Base-by-base conservation (phyloP, 106 monocot genomes). In the Posidonia australis region DNA sequence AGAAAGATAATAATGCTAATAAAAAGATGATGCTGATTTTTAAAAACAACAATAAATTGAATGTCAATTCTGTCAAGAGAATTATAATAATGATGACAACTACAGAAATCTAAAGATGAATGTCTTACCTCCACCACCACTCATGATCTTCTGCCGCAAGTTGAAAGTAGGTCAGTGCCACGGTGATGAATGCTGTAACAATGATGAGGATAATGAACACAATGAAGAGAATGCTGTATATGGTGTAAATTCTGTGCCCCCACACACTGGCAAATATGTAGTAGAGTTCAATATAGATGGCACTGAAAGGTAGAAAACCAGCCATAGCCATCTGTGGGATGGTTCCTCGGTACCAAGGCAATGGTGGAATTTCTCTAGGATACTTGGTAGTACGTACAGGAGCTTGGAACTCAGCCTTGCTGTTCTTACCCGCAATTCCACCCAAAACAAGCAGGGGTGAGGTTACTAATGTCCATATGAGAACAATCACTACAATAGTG, bases 131-230 rank as follows among this genome's bases (percentile, higher is more conserved):
- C 81, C 81, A 81, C 81, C 81, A 77, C 81, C 81, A 81, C 49
- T 59, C 54, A 70, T 77, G 77, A 30, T 82, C 77, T 70, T 74
- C 77, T 45, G 80, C 74, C 58, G 80, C 79, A 67, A 86, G 86
- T 61, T 86, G 86, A 45, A 86, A 86, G 69, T 86, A 86, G 13
- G 86, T 86, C 71, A 86, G 63, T 29, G 86, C 80, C 61, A 86
- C 77, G 12, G 82, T 82, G 52, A 86, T 72, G 64, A 86, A 82
- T 19, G 82, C 86, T 5, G 82, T 82, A 32, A 86, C 82, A 44
- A 82, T 80, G 10, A 86, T 64, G 20, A 86, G 82, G 66, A 86
- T 77, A 45, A 82, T 82, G 74, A 86, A 86, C 62, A 86, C 82
- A 16, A 80, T 77, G 36, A 80, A 86, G 27, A 86, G 80, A 42